Evolutionary conservation across 75 land plant species (phyloP), one percentile per base, ranked within the genome.

Genomic region (Cunninghamia lanceolata): DNA sequence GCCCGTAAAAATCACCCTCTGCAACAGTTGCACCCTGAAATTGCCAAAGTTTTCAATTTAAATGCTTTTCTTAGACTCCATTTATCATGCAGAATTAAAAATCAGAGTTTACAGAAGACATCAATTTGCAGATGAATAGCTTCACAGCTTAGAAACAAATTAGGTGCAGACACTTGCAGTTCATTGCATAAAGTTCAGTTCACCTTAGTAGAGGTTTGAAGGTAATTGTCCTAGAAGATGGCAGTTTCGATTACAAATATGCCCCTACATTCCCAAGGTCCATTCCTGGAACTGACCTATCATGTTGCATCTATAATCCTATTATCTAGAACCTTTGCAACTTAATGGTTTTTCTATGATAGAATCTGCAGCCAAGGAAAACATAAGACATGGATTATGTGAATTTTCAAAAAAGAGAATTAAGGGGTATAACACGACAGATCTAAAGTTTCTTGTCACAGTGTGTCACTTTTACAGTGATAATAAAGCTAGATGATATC

Each of bases 1-100:
- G 91, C 76, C 91, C 90, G n/a, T 76, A 59, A 42, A 80, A 85
- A 34, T 91, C 91, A 38, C 74, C 47, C 39, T 77, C 45, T 77
- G 80, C 19, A 77, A 38, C 45, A 25, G 83, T 75, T 82, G 35
- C 32, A 39, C 85, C 85, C 74, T 84, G 77, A 34, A 86, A 85
- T 16, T 54, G 11, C 36, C 42, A 56, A 17, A 39, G 34, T 45
- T 46, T 47, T 43, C 36, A 19, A 47, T 85, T 21, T 87, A 17
- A 32, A 56, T 85, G 39, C 32, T 35, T 86, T 43, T 36, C 40
- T 56, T 34, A 70, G 86, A 53, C 8, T 73, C 11, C 2, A 53
- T 53, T 38, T 14, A 21, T 84, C 36, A 35, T 84, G 82, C 39
- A 36, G n/a, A 63, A 63, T 17, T 63, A 63, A 6, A 73, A 73